Evolutionary conservation across 129 eudicot species (phyloP).

Genomic region (Oenanthe sinensis): DNA sequence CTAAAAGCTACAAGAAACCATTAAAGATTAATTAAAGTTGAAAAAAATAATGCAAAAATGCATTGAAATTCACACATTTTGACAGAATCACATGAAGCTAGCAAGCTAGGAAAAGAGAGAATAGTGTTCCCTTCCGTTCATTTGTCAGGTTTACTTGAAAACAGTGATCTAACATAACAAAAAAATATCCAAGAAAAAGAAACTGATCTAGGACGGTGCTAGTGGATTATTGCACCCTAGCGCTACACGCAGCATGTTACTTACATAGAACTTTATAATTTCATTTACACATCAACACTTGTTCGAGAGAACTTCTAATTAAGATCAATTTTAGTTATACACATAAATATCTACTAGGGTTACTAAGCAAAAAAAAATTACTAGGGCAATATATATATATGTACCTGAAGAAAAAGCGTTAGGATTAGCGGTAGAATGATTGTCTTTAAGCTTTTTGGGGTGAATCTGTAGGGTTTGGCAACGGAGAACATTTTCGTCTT

Average conservation of each 20-base stretch:
- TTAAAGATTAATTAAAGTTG: background rate
- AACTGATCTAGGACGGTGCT: background rate
- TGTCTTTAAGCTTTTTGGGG: slow-evolving; percentile 39
- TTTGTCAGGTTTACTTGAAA: slow-evolving; percentile 22
- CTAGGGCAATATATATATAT: background rate
- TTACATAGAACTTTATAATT: background rate
- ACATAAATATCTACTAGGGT: too few relatives aligned
- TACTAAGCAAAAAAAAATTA: too few relatives aligned
- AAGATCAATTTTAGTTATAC: too few relatives aligned
- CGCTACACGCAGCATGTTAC: slow-evolving; percentile 2
- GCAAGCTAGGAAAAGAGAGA: background rate
- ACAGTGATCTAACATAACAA: slow-evolving; percentile 15
- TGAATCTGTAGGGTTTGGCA: slow-evolving; percentile 9
- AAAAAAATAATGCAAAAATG: background rate
- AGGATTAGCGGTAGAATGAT: background rate
- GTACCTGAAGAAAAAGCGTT: background rate
- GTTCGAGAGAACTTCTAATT: too few relatives aligned
- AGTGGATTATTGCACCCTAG: background rate
- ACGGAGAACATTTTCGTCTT: slow-evolving; percentile 9
- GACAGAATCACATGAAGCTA: slow-evolving; percentile 2
- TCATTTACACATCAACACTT: too few relatives aligned
- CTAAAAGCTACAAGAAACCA: background rate
- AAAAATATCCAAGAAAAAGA: background rate
- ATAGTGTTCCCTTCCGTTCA: background rate
- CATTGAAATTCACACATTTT: background rate